Conservation (phyloP, 257 asterid genomes). For the Ehretia macrophylla region DNA sequence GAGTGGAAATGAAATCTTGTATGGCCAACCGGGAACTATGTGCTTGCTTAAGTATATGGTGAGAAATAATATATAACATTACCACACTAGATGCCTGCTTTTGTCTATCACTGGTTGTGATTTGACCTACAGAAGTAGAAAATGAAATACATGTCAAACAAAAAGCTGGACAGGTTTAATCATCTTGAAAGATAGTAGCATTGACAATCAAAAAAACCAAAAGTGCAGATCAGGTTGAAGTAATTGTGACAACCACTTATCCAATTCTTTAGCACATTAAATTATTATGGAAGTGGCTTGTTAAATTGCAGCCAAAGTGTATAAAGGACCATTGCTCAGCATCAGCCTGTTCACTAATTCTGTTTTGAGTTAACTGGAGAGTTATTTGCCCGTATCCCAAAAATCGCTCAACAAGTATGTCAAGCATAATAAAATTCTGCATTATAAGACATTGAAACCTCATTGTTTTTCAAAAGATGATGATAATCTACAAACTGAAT, state of each 20-base stretch:
- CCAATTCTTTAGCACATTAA: not conserved
- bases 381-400: no score
- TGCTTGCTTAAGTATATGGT: not conserved
- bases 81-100: constrained; percentile 83
- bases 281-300: no score
- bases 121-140: constrained; percentile 56
- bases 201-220: not conserved
- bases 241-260: not conserved
- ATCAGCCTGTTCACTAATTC: no score
- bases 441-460: no score
- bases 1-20: not conserved
- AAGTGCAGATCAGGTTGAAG: not conserved
- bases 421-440: no score
- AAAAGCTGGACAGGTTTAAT: constrained; percentile 1
- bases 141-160: constrained; percentile 18
- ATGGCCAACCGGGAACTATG: not conserved
- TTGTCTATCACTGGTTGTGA: constrained; percentile 89
- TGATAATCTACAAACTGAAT: not conserved
- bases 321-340: no score
- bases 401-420: no score
- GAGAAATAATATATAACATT: constrained; percentile 27
- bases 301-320: no score
- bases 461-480: not conserved
- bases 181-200: not conserved
- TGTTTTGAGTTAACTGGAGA: no score